Evolutionary conservation across 345 rosid species (phyloP), one percentile per base, ranked within the genome.

Genomic region (Mangifera indica): DNA sequence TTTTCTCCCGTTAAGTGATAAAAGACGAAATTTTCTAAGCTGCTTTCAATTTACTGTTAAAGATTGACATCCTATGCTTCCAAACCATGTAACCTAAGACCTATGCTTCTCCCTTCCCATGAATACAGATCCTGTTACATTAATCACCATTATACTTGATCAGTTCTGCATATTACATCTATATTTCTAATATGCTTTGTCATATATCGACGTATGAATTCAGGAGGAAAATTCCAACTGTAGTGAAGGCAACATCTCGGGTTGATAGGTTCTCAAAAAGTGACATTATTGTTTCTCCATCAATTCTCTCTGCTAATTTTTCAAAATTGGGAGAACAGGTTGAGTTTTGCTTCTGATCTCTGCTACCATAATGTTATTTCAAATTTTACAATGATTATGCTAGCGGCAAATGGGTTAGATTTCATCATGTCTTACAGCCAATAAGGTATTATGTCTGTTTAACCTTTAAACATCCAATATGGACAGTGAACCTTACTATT

Each of bases 271-370:
- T 85, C 92, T 95, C 96, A 6, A 95, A 95, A 83, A 89, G 84
- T 48, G 93, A 95, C 78, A 81, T 95, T 61, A 87, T 95, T 46
- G 92, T 95, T 65, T 92, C 98, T 78, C 99, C 98, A 44, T 95
- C 98, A 3, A 95, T 95, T 76, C 93, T 92, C 76, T 95, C 98
- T 1, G 98, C 98, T 48, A 92, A 95, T 80, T 95, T 95, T 49
- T 45, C 99, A 0, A 95, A 91, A 81, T 79, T 95, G 74, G 97
- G 99, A 45, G 98, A 95, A 66, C 99, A 92, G 97, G 97, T 89
- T 63, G 58, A 9, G 46, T 24, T 69, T 71, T 63, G 13, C 40
- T 14, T 66, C 60, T 59, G 65, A 46, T 49, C 66, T 22, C 57
- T 70, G 18, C 24, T 44, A 25, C 9, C 34, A 20, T 26, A n/a